phyloP scores from a whole-genome alignment of 805 yeast genomes.

The Phaffomyces thermotolerans region DNA sequence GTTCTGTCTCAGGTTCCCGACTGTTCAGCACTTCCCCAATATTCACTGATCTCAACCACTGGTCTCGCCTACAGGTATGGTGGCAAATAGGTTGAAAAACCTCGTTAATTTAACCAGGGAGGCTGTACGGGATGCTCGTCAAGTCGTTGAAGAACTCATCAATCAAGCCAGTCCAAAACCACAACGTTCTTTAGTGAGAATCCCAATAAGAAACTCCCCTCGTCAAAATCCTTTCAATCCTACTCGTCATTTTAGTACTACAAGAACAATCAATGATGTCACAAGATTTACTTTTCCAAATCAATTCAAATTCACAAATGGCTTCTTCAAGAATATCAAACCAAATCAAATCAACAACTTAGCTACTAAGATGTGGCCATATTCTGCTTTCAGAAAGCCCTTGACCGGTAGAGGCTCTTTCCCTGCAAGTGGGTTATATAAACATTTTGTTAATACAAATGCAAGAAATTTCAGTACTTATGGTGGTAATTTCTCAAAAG shows the following conservation, averaged over 20 bases:
- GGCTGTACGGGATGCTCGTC: constrained; percentile 40
- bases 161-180: constrained; percentile 25
- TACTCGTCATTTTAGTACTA: constrained; percentile 19
- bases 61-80: constrained; percentile 17
- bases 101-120: constrained; percentile 38
- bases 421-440: constrained; percentile 26
- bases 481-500: constrained; percentile 36
- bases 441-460: constrained; percentile 29
- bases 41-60: too few relatives aligned
- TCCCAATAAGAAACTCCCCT: constrained; percentile 30
- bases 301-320: constrained; percentile 5
- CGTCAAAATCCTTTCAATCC: constrained; percentile 12
- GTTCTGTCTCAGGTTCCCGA: too few relatives aligned
- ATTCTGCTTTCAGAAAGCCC: constrained; percentile 20
- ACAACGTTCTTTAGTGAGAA: constrained; percentile 29
- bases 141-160: constrained; percentile 40
- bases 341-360: constrained; percentile 2
- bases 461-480: constrained; percentile 33
- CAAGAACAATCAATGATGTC: constrained; percentile 6
- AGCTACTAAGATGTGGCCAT: constrained; percentile 18
- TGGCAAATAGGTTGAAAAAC: constrained; percentile 33
- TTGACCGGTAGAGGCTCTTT: constrained; percentile 18
- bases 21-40: too few relatives aligned
- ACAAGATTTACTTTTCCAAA: constrained; percentile 3
- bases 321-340: constrained; percentile 1